Evolutionary conservation across 1,284 basidiomycete genomes (phyloP).

Genomic region (Apiotrichum gamsii): DNA sequence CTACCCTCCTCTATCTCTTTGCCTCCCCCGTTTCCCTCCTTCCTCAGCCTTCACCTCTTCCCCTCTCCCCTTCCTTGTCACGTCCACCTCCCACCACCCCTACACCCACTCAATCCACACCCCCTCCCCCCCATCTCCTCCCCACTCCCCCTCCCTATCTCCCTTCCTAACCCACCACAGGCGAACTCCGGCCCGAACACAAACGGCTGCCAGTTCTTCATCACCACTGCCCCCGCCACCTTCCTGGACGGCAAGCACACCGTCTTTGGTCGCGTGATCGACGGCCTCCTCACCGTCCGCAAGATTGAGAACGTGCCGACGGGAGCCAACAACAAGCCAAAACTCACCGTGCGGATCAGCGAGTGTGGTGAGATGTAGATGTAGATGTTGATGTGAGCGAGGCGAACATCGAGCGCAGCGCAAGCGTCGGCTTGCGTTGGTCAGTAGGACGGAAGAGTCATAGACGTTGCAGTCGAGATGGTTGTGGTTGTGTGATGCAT

Average conservation of each 20-base stretch:
- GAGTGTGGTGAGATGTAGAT: conserved; percentile 53
- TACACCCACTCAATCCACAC: background rate
- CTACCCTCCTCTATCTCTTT: too few relatives aligned
- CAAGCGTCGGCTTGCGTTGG: too few relatives aligned
- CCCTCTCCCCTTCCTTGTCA: too few relatives aligned
- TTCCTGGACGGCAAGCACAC: conserved; percentile 93
- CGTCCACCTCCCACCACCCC: too few relatives aligned
- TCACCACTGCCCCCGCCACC: conserved; percentile 87
- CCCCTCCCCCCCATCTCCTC: too few relatives aligned
- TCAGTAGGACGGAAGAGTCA: too few relatives aligned
- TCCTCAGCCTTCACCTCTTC: too few relatives aligned
- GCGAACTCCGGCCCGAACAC: conserved; percentile 88
- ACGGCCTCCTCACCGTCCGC: conserved; percentile 80
- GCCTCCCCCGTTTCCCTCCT: too few relatives aligned
- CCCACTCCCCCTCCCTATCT: background rate
- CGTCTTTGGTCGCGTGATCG: conserved; percentile 84
- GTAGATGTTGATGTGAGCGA: background rate
- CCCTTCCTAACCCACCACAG: conserved; percentile 46
- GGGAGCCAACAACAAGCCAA: conserved; percentile 51
- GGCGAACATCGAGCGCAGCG: background rate
- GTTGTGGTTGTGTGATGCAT: too few relatives aligned
- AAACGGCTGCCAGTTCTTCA: conserved; percentile 95
- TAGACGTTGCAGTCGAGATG: too few relatives aligned
- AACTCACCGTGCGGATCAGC: conserved; percentile 25
- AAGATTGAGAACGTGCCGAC: conserved; percentile 94